Conservation (phyloP, 805 yeast genomes). For the Candida argentea region DNA sequence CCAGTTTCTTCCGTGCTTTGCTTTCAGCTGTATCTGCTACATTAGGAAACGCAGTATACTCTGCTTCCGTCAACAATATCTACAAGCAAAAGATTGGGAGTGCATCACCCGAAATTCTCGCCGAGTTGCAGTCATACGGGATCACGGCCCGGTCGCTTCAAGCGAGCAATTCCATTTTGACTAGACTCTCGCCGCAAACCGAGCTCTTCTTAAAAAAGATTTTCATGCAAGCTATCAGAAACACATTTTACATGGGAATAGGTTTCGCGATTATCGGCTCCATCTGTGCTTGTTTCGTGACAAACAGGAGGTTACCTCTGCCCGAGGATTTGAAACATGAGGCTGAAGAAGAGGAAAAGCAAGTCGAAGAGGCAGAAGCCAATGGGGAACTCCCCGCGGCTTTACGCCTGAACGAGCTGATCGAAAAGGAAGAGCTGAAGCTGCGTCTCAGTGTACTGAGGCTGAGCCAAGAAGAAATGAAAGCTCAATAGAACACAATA, state of each 20-base stretch:
- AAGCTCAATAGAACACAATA: too few relatives aligned
- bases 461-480: too few relatives aligned
- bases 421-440: too few relatives aligned
- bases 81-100: conserved; percentile 4
- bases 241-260: conserved; percentile 31
- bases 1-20: conserved; percentile 34
- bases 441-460: too few relatives aligned
- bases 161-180: conserved; percentile 8
- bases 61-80: conserved; percentile 12
- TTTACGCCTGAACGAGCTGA: too few relatives aligned
- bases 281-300: conserved; percentile 22
- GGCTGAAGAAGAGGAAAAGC: too few relatives aligned
- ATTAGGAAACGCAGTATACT: conserved; percentile 32
- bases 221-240: conserved; percentile 28
- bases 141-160: conserved; percentile 8
- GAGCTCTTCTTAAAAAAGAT: conserved; percentile 15
- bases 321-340: too few relatives aligned
- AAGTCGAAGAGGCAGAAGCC: too few relatives aligned
- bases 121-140: conserved; percentile 11
- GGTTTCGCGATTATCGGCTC: conserved; percentile 25
- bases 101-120: too few relatives aligned
- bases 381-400: too few relatives aligned
- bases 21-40: conserved; percentile 37
- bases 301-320: conserved; percentile 36
- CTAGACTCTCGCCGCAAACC: conserved; percentile 13